Conservation (phyloP, 306 rosid genomes). For the Sicyos baderoa region DNA sequence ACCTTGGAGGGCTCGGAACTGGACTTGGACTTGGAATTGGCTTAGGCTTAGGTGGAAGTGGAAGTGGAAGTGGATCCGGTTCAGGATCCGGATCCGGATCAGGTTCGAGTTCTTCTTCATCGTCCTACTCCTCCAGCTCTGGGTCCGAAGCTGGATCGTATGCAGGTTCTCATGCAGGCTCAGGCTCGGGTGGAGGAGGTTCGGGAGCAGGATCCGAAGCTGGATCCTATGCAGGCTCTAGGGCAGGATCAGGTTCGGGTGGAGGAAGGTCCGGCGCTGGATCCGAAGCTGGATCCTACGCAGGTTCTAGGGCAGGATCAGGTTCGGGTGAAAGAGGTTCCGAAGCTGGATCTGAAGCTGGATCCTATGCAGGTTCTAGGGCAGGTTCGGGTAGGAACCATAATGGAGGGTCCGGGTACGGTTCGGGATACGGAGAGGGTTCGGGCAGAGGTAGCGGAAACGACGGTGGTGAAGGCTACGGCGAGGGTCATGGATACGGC, state of each 20-base stretch:
- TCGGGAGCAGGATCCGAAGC: no score
- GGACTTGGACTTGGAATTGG: constrained; percentile 40
- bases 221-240: no score
- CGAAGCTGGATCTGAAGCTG: constrained; percentile 32
- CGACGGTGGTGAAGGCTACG: neutral
- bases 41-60: constrained; percentile 38
- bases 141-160: no score
- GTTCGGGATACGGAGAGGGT: constrained; percentile 20
- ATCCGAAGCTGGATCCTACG: no score
- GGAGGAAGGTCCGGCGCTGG: no score
- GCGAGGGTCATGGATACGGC: neutral
- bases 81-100: constrained; percentile 35
- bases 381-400: constrained; percentile 26
- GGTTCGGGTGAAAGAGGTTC: no score
- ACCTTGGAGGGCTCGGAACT: constrained; percentile 43
- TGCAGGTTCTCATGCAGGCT: no score
- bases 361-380: constrained; percentile 18
- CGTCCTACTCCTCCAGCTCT: constrained; percentile 7
- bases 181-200: no score
- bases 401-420: constrained; percentile 30
- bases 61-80: constrained; percentile 39
- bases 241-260: no score
- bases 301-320: no score
- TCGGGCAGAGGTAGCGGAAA: neutral
- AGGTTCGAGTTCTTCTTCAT: constrained; percentile 23